Percentiles rank a stretch among this genome's conserved stretches.
phyloP scores from a whole-genome alignment of 129 eudicot genomes.

The Centrapalus pauciflorus region DNA sequence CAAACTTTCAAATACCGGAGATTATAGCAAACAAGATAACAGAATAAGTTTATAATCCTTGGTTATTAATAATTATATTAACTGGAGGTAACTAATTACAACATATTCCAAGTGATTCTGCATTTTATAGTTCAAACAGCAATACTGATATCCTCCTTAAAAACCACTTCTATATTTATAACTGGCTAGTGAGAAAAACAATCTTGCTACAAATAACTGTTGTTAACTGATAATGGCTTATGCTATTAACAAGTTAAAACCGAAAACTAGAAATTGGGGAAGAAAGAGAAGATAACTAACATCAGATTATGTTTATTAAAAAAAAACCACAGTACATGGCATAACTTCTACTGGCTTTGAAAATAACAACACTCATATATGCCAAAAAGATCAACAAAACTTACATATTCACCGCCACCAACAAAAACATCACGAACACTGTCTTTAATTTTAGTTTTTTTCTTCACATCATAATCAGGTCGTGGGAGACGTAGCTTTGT shows the following conservation, averaged over 20 bases:
- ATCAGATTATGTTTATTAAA: background rate
- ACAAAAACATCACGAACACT: slow-evolving; percentile 87
- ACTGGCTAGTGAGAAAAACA: background rate
- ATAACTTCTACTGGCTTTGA: background rate
- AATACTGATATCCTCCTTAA: too few relatives aligned
- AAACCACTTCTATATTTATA: too few relatives aligned
- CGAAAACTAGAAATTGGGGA: background rate
- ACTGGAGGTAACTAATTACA: too few relatives aligned
- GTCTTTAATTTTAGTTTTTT: slow-evolving; percentile 73
- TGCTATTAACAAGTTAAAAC: too few relatives aligned
- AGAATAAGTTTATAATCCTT: too few relatives aligned
- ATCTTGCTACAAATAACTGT: background rate
- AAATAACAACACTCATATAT: background rate
- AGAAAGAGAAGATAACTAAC: background rate
- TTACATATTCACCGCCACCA: slow-evolving; percentile 94
- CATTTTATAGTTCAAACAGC: too few relatives aligned
- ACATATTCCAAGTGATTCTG: too few relatives aligned
- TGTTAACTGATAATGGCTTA: background rate
- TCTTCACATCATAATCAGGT: slow-evolving; percentile 47
- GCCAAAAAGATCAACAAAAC: slow-evolving; percentile 16
- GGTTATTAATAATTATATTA: too few relatives aligned
- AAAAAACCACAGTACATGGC: background rate
- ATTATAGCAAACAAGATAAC: too few relatives aligned
- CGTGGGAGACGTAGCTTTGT: slow-evolving; percentile 86
- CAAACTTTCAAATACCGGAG: too few relatives aligned